Evolutionary conservation across 1,284 basidiomycete genomes (phyloP).

Genomic region (Cryptococcus jaspeensis): DNA sequence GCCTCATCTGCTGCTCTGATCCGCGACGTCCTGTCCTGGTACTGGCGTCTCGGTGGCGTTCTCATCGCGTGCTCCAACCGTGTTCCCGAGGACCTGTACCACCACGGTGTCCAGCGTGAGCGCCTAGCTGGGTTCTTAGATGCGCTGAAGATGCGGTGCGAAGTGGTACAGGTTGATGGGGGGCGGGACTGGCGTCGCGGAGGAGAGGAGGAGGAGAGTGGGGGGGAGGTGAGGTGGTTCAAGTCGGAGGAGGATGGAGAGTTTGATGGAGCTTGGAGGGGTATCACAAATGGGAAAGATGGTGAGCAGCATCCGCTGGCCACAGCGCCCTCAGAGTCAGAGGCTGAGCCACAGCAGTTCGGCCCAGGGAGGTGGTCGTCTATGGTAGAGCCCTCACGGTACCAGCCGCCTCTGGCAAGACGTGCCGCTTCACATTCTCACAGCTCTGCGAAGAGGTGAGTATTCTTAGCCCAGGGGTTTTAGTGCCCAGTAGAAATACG

Average conservation of each 20-base stretch:
- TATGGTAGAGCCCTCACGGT: slow-evolving; percentile 59
- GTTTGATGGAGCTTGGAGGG: slow-evolving; percentile 45
- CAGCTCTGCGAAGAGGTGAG: slow-evolving; percentile 63
- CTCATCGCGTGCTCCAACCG: slow-evolving; percentile 62
- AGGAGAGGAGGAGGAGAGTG: slow-evolving; percentile 15
- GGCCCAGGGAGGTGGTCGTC: slow-evolving; percentile 46
- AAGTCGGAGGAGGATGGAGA: slow-evolving; percentile 20
- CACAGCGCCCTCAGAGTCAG: background rate
- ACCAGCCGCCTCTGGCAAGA: slow-evolving; percentile 54
- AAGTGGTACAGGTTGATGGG: slow-evolving; percentile 59
- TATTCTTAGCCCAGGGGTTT: background rate
- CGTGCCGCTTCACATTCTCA: slow-evolving; percentile 61
- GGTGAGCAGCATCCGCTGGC: slow-evolving; percentile 28
- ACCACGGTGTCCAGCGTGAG: slow-evolving; percentile 66
- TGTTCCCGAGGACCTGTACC: slow-evolving; percentile 67
- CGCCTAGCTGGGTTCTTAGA: slow-evolving; percentile 65
- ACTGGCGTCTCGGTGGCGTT: slow-evolving; percentile 71
- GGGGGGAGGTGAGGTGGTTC: slow-evolving; percentile 38
- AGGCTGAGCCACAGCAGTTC: slow-evolving; percentile 20
- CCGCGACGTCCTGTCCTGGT: slow-evolving; percentile 70
- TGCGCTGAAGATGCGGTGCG: slow-evolving; percentile 63
- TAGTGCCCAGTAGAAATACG: background rate
- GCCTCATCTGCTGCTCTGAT: slow-evolving; percentile 65
- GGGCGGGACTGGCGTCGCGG: slow-evolving; percentile 53
- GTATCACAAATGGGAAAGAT: slow-evolving; percentile 22